Evolutionary conservation across 768 basidiomycete genomes (phyloP).

Genomic region (Boletus fagicola): DNA sequence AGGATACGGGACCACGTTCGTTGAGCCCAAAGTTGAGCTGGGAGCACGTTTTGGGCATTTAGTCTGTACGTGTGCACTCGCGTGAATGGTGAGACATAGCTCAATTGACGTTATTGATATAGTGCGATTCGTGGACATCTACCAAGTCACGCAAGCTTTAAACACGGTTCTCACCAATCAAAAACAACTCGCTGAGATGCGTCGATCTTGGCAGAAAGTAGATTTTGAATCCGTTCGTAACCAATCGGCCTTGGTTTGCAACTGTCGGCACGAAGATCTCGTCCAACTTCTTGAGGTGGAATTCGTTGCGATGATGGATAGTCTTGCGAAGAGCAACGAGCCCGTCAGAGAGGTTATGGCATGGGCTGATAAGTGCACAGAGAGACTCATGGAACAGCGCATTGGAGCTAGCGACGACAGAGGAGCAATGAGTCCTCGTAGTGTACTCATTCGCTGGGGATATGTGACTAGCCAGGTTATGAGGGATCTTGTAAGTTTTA

Average conservation of each 20-base stretch:
- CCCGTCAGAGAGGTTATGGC: conserved; percentile 86
- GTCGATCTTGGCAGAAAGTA: conserved; percentile 81
- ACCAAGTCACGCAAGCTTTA: conserved; percentile 87
- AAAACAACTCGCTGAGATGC: conserved; percentile 84
- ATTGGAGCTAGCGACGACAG: conserved; percentile 64
- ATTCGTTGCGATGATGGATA: conserved; percentile 74
- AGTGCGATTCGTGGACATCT: conserved; percentile 92
- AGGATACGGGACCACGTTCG: conserved; percentile 83
- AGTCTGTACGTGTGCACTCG: conserved; percentile 58
- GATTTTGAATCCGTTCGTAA: conserved; percentile 91
- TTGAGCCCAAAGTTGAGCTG: conserved; percentile 88
- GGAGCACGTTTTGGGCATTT: conserved; percentile 90
- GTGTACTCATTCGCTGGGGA: conserved; percentile 86
- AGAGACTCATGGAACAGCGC: conserved; percentile 74
- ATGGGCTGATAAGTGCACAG: conserved; percentile 91
- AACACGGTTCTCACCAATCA: conserved; percentile 86
- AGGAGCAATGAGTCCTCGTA: conserved; percentile 80
- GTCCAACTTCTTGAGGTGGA: conserved; percentile 83
- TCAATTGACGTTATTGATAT: conserved; percentile 14
- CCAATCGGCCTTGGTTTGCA: conserved; percentile 90
- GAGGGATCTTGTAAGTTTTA: conserved; percentile 73
- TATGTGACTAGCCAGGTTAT: conserved; percentile 93
- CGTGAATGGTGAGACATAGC: background rate
- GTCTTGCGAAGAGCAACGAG: conserved; percentile 66
- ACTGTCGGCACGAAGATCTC: conserved; percentile 87